These are phyloP conservation scores for Articulospora tetracladia DNA, from an alignment of 495 filamentous ascomycete species.

Conservation along the genomic window DNA sequence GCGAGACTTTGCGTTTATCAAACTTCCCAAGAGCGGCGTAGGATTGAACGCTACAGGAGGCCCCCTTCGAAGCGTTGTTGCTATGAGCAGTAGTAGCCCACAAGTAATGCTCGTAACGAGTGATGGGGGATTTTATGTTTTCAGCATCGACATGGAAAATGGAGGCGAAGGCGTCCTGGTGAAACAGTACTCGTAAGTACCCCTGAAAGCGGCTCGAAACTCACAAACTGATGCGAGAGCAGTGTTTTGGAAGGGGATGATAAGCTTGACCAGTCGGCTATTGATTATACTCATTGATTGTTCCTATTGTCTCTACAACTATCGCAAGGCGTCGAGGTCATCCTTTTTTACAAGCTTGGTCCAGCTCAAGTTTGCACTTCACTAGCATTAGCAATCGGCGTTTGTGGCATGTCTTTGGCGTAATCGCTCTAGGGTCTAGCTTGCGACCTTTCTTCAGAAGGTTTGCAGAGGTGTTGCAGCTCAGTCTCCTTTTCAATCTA, in stretches of 20 bases:
- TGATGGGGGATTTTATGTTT: slow-evolving; percentile 92
- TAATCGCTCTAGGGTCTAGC: neutral
- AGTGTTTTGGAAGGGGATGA: slow-evolving; percentile 50
- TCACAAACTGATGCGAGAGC: neutral
- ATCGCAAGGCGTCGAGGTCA: neutral
- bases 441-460: neutral
- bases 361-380: neutral
- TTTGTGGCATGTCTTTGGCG: neutral
- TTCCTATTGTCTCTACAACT: neutral
- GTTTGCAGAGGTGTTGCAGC: neutral
- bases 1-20: slow-evolving; percentile 94
- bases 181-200: slow-evolving; percentile 80
- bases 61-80: slow-evolving; percentile 79
- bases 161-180: slow-evolving; percentile 91
- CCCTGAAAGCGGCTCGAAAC: neutral
- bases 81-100: slow-evolving; percentile 87
- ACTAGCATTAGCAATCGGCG: slow-evolving; percentile 3
- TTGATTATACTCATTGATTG: slow-evolving; percentile 24
- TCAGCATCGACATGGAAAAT: slow-evolving; percentile 89
- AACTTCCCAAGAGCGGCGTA: slow-evolving; percentile 65
- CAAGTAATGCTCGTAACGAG: slow-evolving; percentile 98
- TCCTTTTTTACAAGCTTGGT: neutral
- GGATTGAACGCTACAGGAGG: slow-evolving; percentile 34
- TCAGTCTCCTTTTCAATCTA: neutral
- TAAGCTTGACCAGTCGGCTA: slow-evolving; percentile 36